Evolutionary conservation across 257 asterid species (phyloP), one percentile per base, ranked within the genome.

Genomic region (Cruciata laevipes): DNA sequence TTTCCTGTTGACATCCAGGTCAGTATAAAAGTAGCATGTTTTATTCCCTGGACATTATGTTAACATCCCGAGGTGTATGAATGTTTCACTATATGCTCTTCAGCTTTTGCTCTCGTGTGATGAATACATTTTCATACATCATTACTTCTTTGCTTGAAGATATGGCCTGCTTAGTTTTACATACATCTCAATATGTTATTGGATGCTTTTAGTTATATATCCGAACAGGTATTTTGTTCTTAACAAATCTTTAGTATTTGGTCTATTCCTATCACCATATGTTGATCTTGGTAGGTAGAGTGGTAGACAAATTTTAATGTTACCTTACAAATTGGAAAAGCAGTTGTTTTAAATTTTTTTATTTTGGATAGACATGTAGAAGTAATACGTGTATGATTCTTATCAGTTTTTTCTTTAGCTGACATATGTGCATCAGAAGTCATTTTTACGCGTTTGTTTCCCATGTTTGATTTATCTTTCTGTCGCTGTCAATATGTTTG

Each of bases 1-100:
- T 94, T 84, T 61, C 95, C 97, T 5, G 95, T 94, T 37, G 99
- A 90, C 71, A 94, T 94, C 69, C 99, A 94, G 99, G 99, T 90
- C 67, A 52, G 66, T 63, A 62, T 31, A 47, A 21, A 17, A 33
- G 53, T 33, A 20, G 14, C 62, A 63, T 42, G 14, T 17, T 61
- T 10, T n/a, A n/a, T 16, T 0, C 20, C 21, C 12, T 30, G 38
- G 21, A 27, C 55, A 17, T 35, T 42, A 27, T 17, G 44, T n/a
- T 52, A 63, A 8, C 57, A 61, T 23, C 21, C 14, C 14, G 55
- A 25, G 30, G 23, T 44, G 21, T 49, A 21, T 51, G 7, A 23
- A 21, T 65, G 24, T 8, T 63, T 62, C 40, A 49, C 35, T 35
- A 40, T 33, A 27, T 8, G 9, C 30, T 20, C 18, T 55, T 23